Evolutionary conservation across 164 flowering plant species (phyloP).

Genomic region (Echeveria elegans): DNA sequence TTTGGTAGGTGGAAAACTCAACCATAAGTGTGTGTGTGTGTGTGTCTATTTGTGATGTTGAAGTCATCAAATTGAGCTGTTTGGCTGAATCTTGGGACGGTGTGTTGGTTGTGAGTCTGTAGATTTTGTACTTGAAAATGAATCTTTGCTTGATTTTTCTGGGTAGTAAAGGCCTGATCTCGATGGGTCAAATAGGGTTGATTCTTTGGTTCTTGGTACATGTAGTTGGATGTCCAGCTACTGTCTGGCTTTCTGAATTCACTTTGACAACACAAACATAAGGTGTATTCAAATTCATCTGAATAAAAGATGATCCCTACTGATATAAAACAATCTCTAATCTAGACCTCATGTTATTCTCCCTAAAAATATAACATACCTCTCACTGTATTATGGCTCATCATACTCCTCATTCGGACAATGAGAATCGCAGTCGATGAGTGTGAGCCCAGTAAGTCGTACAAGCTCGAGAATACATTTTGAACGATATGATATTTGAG

Average conservation of each 20-base stretch:
- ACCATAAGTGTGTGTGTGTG: neutral
- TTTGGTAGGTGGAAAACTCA: conserved; percentile 2
- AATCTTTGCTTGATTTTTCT: neutral
- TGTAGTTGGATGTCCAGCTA: neutral
- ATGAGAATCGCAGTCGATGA: no score
- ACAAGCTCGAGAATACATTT: no score
- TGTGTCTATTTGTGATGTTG: conserved; percentile 1
- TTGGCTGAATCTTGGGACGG: neutral
- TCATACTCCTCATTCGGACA: no score
- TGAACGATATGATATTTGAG: no score
- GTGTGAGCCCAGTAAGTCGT: no score
- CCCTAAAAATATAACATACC: no score
- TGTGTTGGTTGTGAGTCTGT: conserved; percentile 1
- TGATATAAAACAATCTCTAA: no score
- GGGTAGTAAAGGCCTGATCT: neutral
- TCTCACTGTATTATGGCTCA: no score
- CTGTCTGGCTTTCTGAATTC: neutral
- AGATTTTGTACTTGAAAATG: conserved; percentile 4
- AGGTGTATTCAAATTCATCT: neutral
- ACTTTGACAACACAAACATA: neutral
- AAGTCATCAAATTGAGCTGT: conserved; percentile 6
- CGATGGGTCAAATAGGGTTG: neutral
- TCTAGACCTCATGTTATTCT: no score
- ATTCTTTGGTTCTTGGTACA: neutral
- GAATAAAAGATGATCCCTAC: no score